Percentiles rank a stretch among this genome's conserved stretches.
phyloP scores from a whole-genome alignment of 2,329 filamentous ascomycete genomes.

The Colletotrichum tamarilloi region DNA sequence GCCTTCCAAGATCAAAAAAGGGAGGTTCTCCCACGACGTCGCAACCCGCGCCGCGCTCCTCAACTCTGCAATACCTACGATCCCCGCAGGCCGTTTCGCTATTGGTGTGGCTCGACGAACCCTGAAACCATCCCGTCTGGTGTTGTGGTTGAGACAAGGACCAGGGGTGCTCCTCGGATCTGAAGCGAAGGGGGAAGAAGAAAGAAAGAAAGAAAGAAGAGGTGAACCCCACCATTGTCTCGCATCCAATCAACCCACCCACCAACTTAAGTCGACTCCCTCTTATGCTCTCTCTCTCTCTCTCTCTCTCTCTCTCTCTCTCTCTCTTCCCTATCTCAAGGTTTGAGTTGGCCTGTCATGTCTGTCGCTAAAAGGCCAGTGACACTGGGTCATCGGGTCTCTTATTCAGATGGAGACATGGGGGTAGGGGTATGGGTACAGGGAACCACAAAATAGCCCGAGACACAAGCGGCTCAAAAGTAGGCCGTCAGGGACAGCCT shows the following conservation, averaged over 20 bases:
- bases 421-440: background rate
- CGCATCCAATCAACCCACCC: constrained; percentile 1
- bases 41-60: constrained; percentile 14
- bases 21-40: background rate
- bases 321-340: background rate
- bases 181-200: background rate
- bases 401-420: constrained; percentile 19
- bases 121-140: constrained; percentile 16
- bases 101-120: constrained; percentile 12
- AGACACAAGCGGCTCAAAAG: constrained; percentile 21
- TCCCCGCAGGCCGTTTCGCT: background rate
- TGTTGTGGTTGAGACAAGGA: background rate
- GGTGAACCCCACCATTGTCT: constrained; percentile 18
- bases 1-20: background rate
- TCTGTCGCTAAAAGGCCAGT: background rate
- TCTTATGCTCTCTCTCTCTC: background rate
- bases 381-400: background rate
- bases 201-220: background rate
- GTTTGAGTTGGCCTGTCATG: background rate
- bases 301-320: background rate
- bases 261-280: background rate
- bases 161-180: constrained; percentile 23
- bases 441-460: background rate
- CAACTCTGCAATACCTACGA: constrained; percentile 14
- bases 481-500: constrained; percentile 23